phyloP scores from a whole-genome alignment of 306 rosid genomes.

The Dryas alaskensis region DNA sequence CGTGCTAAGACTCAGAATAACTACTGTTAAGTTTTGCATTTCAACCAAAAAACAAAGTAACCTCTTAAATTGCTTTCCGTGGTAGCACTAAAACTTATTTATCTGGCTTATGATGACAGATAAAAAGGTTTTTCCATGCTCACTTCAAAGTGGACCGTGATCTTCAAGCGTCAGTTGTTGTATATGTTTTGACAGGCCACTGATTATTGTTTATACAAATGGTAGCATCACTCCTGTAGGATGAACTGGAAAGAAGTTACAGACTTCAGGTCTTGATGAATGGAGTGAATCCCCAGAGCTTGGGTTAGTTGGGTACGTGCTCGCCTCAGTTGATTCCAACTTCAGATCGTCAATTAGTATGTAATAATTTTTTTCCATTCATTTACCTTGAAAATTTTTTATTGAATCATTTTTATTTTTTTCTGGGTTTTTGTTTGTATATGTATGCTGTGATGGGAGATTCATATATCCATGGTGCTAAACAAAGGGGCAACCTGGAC shows the following conservation, averaged over 20 bases:
- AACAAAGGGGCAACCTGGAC: not conserved
- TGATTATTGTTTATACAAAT: constrained; percentile 27
- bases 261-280: constrained; percentile 2
- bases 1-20: constrained; percentile 1
- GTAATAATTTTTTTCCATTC: constrained; percentile 9
- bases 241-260: not conserved
- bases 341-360: constrained; percentile 15
- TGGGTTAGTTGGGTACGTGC: constrained; percentile 5
- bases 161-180: constrained; percentile 74
- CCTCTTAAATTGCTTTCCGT: constrained; percentile 6
- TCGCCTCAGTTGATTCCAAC: not conserved
- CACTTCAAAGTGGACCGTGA: constrained; percentile 94
- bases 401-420: not conserved
- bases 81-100: constrained; percentile 7
- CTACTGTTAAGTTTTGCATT: not conserved
- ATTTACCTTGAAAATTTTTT: not conserved
- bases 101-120: constrained; percentile 42
- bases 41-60: not conserved
- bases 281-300: not conserved
- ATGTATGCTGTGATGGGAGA: not conserved
- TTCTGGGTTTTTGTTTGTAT: not conserved
- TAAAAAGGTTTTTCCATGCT: constrained; percentile 69
- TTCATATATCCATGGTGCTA: not conserved
- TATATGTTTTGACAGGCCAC: constrained; percentile 43
- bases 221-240: not conserved